Conservation (phyloP, 768 basidiomycete species). For the Leccinum pellstonianum region DNA sequence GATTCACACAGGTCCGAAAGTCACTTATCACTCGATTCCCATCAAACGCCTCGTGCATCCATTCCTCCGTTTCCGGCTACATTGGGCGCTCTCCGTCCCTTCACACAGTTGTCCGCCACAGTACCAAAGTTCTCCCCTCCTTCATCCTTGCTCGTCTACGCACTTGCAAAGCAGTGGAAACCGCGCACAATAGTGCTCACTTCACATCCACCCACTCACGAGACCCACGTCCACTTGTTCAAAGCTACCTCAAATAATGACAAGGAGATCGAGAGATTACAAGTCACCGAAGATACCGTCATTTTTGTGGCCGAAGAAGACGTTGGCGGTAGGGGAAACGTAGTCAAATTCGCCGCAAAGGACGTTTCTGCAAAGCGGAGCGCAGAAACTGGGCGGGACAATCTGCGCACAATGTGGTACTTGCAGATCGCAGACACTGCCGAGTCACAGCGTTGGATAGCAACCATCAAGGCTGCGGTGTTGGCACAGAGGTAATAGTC, state of each 20-base stretch:
- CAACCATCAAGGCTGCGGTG: conserved; percentile 68
- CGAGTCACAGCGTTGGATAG: conserved; percentile 76
- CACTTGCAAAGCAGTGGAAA: conserved; percentile 74
- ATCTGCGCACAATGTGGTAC: conserved; percentile 45
- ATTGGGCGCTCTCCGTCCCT: conserved; percentile 47
- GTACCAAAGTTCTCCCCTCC: conserved; percentile 71
- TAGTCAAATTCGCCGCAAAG: conserved; percentile 67
- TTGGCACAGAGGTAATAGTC: conserved; percentile 60
- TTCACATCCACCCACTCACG: conserved; percentile 35
- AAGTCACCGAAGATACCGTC: conserved; percentile 74
- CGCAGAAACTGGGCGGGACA: conserved; percentile 15
- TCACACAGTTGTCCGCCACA: conserved; percentile 49
- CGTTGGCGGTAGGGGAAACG: conserved; percentile 44
- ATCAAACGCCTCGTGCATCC: conserved; percentile 3
- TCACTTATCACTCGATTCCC: conserved; percentile 19
- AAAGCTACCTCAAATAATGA: conserved; percentile 59
- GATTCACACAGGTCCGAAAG: conserved; percentile 27
- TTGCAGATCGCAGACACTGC: conserved; percentile 59
- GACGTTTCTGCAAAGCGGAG: conserved; percentile 49
- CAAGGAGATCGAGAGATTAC: conserved; percentile 68
- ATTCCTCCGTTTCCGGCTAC: conserved; percentile 67
- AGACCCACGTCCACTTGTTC: conserved; percentile 70
- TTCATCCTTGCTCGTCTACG: conserved; percentile 67
- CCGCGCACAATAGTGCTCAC: conserved; percentile 60
- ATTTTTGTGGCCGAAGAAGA: conserved; percentile 68